A percentile compares a stretch with the other conserved stretches of the same genome.
Evolutionary conservation across 2,329 filamentous ascomycete genomes (phyloP).

Genomic region (Alternaria solani): DNA sequence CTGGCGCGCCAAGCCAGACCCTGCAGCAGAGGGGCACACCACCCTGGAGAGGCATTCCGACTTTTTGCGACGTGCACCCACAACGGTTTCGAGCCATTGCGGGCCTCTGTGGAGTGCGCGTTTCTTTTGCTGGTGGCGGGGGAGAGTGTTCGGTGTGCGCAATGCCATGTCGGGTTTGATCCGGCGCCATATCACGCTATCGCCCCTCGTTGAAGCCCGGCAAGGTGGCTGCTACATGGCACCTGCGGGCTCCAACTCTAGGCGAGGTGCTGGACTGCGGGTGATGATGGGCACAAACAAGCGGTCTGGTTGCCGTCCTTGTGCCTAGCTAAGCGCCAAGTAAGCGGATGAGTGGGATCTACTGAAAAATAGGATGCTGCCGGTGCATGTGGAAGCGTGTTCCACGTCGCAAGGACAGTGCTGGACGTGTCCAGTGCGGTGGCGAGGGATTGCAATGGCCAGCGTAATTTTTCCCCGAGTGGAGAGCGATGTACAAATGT

Average conservation of each 20-base stretch:
- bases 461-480: slow-evolving; percentile 23
- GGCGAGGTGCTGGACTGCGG: slow-evolving; percentile 27
- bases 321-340: slow-evolving; percentile 30
- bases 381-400: slow-evolving; percentile 16
- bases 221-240: slow-evolving; percentile 15
- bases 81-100: slow-evolving; percentile 20
- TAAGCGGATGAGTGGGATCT: slow-evolving; percentile 26
- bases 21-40: slow-evolving; percentile 21
- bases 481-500: slow-evolving; percentile 16
- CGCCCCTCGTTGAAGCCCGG: slow-evolving; percentile 7
- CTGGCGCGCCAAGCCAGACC: slow-evolving; percentile 20
- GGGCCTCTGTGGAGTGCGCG: background rate
- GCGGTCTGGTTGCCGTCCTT: slow-evolving; percentile 40
- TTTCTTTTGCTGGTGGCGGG: background rate
- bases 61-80: slow-evolving; percentile 17
- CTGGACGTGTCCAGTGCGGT: slow-evolving; percentile 32
- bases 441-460: slow-evolving; percentile 23
- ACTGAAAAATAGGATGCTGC: slow-evolving; percentile 30
- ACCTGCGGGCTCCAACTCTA: slow-evolving; percentile 18
- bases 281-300: slow-evolving; percentile 34
- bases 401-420: slow-evolving; percentile 21
- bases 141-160: background rate
- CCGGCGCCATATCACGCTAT: background rate
- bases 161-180: background rate
- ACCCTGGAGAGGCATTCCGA: slow-evolving; percentile 12